These are phyloP conservation scores for Sphagnum tenellum DNA, from an alignment of 225 moss, liverwort and hornwort species.

Conservation along the genomic window DNA sequence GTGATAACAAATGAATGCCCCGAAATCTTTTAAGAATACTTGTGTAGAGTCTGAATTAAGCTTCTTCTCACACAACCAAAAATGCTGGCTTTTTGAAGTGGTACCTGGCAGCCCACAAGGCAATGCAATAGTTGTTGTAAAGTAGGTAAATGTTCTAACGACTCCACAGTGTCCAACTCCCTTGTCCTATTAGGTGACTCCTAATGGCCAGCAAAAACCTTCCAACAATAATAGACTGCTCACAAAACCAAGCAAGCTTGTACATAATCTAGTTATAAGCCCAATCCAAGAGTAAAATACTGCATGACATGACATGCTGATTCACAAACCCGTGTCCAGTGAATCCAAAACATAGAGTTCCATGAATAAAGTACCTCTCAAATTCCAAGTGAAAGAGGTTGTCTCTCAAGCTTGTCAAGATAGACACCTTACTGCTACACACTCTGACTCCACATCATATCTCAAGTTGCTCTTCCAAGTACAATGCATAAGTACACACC, in stretches of 20 bases:
- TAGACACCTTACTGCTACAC: constrained; percentile 56
- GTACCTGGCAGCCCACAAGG: constrained; percentile 90
- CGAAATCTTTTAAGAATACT: too few species aligned
- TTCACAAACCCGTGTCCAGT: too few species aligned
- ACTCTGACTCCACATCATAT: constrained; percentile 84
- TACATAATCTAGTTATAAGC: too few species aligned
- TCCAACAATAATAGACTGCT: not conserved
- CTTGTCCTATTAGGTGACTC: constrained; percentile 96
- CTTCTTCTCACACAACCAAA: not conserved
- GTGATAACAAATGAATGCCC: too few species aligned
- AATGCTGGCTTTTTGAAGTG: not conserved
- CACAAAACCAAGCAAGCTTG: not conserved
- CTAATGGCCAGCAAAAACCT: constrained; percentile 6
- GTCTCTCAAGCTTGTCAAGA: too few species aligned
- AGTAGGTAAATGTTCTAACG: constrained; percentile 89
- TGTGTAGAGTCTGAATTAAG: not conserved
- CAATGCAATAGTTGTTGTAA: constrained; percentile 90
- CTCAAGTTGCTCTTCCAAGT: constrained; percentile 91
- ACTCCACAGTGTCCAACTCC: constrained; percentile 78
- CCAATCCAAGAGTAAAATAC: too few species aligned
- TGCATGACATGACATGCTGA: too few species aligned
- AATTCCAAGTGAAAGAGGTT: too few species aligned
- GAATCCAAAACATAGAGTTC: too few species aligned
- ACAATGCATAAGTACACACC: constrained; percentile 92
- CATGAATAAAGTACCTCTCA: too few species aligned